Base-by-base conservation (phyloP, 768 basidiomycete species). In the Mycena rosella region DNA sequence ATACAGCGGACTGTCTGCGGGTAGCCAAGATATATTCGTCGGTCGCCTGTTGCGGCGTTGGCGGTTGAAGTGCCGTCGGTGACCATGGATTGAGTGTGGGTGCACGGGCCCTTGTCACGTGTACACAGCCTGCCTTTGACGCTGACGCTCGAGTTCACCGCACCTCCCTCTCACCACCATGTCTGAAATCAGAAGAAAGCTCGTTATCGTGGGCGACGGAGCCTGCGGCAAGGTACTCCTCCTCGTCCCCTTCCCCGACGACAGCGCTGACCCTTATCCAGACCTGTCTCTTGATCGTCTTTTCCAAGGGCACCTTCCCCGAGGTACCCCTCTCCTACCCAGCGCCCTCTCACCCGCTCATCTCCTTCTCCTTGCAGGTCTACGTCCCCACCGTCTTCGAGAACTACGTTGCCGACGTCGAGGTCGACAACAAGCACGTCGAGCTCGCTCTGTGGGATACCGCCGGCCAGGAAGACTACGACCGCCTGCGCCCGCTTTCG, bases 361-460 rank as follows among this genome's bases (percentile, higher is more conserved):
- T 62, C 14, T 45, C 27, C 10, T n/a, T n/a, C n/a, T n/a, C 10
- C 44, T 63, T 34, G 9, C 73, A 99, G 97, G 98, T 99, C 74
- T 99, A 99, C 78, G 96, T 99, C 70, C 98, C 98, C 55, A 99
- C 98, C 65, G 98, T 99, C 57, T 99, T 99, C 74, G 98, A 99
- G 87, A 98, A 98, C 89, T 98, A 98, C 80, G 97, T 98, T 62
- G 97, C 97, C 73, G 96, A 99, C 80, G 96, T 99, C 55, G 96
- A 98, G 80, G 96, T 99, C 68, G 97, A 99, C 76, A 95, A 95
- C 73, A 99, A 97, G 85, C 95, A 96, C 78, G 96, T 99, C 74
- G 98, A 99, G 82, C 87, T 99, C 75, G 97, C 98, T 30, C 84
- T 99, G 74, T 99, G 98, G 98, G 98, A 99, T 96, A 99, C 98